These are phyloP conservation scores for Rhizopus delemar DNA, from an alignment of 371 early-diverging fungal genomes.

Conservation along the genomic window DNA sequence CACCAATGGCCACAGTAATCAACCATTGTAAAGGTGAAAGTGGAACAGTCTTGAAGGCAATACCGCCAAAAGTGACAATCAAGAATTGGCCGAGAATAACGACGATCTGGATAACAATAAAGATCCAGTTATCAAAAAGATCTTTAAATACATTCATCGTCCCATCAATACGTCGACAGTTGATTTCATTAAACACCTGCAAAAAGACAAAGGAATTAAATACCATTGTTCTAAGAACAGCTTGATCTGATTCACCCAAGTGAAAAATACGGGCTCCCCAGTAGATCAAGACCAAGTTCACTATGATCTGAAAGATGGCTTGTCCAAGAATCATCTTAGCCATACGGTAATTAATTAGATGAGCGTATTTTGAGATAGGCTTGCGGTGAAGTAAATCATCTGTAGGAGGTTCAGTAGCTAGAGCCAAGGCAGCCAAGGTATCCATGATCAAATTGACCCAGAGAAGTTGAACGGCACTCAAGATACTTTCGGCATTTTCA, in stretches of 20 bases:
- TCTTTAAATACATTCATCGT: slow-evolving; percentile 85
- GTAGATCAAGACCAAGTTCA: slow-evolving; percentile 64
- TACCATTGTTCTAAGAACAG: slow-evolving; percentile 76
- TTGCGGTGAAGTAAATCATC: slow-evolving; percentile 78
- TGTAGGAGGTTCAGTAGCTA: slow-evolving; percentile 97
- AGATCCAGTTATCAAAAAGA: slow-evolving; percentile 75
- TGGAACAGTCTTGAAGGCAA: slow-evolving; percentile 83
- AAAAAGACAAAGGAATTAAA: slow-evolving; percentile 96
- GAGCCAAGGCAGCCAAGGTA: slow-evolving; percentile 95
- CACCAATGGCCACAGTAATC: slow-evolving; percentile 71
- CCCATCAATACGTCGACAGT: slow-evolving; percentile 77
- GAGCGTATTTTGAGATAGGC: slow-evolving; percentile 77
- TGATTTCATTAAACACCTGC: slow-evolving; percentile 93
- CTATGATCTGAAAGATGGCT: slow-evolving; percentile 79
- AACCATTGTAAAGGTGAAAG: slow-evolving; percentile 80
- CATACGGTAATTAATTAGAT: slow-evolving; percentile 88
- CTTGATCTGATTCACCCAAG: slow-evolving; percentile 45
- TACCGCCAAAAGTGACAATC: slow-evolving; percentile 88
- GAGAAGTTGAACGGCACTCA: slow-evolving; percentile 95
- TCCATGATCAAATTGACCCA: slow-evolving; percentile 99
- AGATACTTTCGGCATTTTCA: slow-evolving; percentile 93
- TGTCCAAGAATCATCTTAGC: slow-evolving; percentile 90
- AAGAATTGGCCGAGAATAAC: slow-evolving; percentile 75
- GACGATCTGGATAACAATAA: slow-evolving; percentile 71
- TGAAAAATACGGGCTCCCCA: slow-evolving; percentile 69